Evolutionary conservation across 495 filamentous ascomycete genomes (phyloP), one percentile per base, ranked within the genome.

Genomic region (Evernia prunastri): DNA sequence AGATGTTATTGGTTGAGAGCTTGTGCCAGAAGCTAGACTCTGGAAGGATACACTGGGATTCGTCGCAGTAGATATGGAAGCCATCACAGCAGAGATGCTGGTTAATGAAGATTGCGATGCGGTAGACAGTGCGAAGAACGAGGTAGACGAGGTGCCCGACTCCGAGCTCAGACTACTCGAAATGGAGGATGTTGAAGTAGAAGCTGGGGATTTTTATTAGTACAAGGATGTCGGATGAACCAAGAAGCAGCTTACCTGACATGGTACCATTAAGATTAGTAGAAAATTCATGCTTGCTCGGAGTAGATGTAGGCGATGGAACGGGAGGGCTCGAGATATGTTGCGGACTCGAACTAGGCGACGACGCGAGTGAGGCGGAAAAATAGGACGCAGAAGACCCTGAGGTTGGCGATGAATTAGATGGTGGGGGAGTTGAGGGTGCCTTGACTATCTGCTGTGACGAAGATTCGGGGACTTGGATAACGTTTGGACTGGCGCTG

Each of bases 361-460:
- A 42, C 15, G 62, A 58, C 33, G 42, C 45, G 40, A 43, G 45
- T 51, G 62, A 59, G n/a, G 61, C 42, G 61, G 62, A 23, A 39
- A 64, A 64, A 25, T 59, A 64, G 2, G 56, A 64, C 23, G 62
- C 40, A 35, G 47, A 56, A 9, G 42, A 53, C 37, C 23, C 23
- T 25, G 33, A 20, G 40, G 64, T 60, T 33, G 57, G 40, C 42
- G 60, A n/a, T 39, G 57, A 60, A 57, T 56, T 66, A 17, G 64
- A 61, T 20, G 67, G 67, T 10, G 63, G n/a, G 39, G 67, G 67
- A 33, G 67, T 69, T 39, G 67, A 64, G 49, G 67, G 67, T 25
- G 66, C 56, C 27, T 65, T 69, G n/a, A 71, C 61, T 47, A 66
- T 58, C 35, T 60, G 37, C 64, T 71, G 69, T 20, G 69, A 69